Conservation (phyloP, 768 basidiomycete genomes). For the Kondoa subrosea region DNA sequence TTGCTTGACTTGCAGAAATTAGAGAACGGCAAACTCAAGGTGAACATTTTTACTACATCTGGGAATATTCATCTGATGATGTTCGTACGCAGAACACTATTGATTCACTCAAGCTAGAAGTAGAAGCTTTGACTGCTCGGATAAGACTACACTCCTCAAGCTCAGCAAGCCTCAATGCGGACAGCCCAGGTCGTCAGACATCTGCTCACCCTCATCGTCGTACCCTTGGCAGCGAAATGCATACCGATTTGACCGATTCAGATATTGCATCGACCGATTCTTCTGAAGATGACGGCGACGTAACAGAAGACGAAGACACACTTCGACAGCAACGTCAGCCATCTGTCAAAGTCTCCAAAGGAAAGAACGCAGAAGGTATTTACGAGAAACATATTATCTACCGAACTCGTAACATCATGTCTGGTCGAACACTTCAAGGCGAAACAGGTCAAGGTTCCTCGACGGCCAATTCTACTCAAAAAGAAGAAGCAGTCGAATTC, state of each 20-base stretch:
- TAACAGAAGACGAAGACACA: background rate
- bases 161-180: background rate
- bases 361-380: background rate
- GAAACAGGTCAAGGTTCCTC: background rate
- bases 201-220: background rate
- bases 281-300: conserved; percentile 2
- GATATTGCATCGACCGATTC: background rate
- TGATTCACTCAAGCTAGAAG: conserved; percentile 78
- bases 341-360: background rate
- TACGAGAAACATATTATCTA: background rate
- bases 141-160: conserved; percentile 30
- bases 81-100: background rate
- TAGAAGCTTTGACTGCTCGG: conserved; percentile 63
- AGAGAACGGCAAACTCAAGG: conserved; percentile 78
- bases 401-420: background rate
- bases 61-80: background rate
- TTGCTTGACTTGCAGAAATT: conserved; percentile 83
- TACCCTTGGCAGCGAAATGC: background rate
- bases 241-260: background rate
- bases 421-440: background rate
- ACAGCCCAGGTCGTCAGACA: background rate
- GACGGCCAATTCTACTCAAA: background rate
- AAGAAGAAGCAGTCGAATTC: background rate
- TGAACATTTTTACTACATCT: conserved; percentile 48
- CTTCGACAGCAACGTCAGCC: background rate